Conservation (phyloP, 352 stramenopile species). For the Phytopythium litorale region DNA sequence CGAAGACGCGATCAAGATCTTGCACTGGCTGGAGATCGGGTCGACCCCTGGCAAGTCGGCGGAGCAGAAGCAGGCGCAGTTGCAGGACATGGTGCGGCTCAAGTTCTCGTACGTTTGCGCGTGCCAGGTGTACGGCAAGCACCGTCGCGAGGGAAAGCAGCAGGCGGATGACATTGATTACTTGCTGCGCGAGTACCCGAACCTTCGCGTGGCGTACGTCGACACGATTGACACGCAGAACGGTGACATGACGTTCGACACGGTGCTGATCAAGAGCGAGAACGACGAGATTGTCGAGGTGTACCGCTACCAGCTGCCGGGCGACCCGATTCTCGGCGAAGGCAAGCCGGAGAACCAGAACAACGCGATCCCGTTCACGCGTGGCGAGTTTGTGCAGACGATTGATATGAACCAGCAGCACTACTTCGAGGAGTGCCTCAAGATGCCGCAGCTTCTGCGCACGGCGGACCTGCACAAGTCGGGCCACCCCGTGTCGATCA, state of each 20-base stretch:
- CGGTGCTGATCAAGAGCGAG: conserved; percentile 80
- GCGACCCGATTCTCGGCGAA: conserved; percentile 77
- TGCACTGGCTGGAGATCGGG: conserved; percentile 84
- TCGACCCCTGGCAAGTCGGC: conserved; percentile 55
- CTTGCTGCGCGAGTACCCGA: conserved; percentile 72
- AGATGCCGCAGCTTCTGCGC: conserved; percentile 79
- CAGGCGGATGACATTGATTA: conserved; percentile 85
- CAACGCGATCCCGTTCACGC: conserved; percentile 74
- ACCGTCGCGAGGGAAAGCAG: conserved; percentile 54
- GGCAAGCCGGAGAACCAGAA: conserved; percentile 88
- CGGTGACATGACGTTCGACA: conserved; percentile 50
- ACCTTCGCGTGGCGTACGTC: conserved; percentile 83
- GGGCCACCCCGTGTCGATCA: conserved; percentile 72
- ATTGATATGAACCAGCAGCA: conserved; percentile 90
- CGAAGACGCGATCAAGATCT: conserved; percentile 83
- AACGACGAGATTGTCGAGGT: conserved; percentile 69
- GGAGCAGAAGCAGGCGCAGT: conserved; percentile 73
- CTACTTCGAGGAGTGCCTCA: conserved; percentile 85
- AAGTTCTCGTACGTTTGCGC: conserved; percentile 88
- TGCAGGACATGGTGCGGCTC: conserved; percentile 82
- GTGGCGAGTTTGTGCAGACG: conserved; percentile 83
- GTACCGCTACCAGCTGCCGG: conserved; percentile 78
- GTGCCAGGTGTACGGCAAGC: conserved; percentile 83
- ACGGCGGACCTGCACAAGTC: conserved; percentile 67
- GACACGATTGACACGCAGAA: conserved; percentile 46